Evolutionary conservation across 1,284 basidiomycete species (phyloP).

Genomic region (Salmacisia buchloeana): DNA sequence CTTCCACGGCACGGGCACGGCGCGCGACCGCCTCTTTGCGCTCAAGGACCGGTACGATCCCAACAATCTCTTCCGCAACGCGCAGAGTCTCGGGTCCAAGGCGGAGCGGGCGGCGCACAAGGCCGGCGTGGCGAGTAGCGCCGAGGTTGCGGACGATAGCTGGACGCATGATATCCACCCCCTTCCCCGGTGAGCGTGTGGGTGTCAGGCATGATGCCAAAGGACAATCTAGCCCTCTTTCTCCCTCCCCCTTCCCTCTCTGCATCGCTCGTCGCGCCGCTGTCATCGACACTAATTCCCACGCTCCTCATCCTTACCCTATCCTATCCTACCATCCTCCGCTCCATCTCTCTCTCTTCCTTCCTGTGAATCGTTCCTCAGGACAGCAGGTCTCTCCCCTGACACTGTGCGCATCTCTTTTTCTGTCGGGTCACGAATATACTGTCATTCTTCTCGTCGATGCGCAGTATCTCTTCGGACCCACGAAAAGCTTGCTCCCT

Average conservation of each 20-base stretch:
- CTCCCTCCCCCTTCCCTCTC: background rate
- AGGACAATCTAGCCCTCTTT: background rate
- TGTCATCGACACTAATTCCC: too few relatives aligned
- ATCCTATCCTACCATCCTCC: too few relatives aligned
- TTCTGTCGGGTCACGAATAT: too few relatives aligned
- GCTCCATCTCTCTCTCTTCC: too few relatives aligned
- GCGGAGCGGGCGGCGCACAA: background rate
- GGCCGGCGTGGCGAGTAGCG: background rate
- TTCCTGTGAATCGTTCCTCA: too few relatives aligned
- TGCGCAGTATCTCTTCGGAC: too few relatives aligned
- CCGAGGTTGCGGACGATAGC: background rate
- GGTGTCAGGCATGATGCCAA: background rate
- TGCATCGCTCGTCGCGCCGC: background rate
- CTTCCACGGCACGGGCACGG: conserved; percentile 25
- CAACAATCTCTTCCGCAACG: conserved; percentile 29
- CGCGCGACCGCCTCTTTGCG: conserved; percentile 10
- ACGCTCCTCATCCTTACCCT: too few relatives aligned
- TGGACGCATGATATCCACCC: conserved; percentile 4
- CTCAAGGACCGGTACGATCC: conserved; percentile 35
- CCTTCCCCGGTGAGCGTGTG: background rate
- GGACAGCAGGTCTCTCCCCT: too few relatives aligned
- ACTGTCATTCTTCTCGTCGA: too few relatives aligned
- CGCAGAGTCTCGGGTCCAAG: conserved; percentile 18
- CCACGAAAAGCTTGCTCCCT: too few relatives aligned
- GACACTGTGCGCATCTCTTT: too few relatives aligned